Evolutionary conservation across 805 yeast species (phyloP).

Genomic region (Middelhovenomyces tepae): DNA sequence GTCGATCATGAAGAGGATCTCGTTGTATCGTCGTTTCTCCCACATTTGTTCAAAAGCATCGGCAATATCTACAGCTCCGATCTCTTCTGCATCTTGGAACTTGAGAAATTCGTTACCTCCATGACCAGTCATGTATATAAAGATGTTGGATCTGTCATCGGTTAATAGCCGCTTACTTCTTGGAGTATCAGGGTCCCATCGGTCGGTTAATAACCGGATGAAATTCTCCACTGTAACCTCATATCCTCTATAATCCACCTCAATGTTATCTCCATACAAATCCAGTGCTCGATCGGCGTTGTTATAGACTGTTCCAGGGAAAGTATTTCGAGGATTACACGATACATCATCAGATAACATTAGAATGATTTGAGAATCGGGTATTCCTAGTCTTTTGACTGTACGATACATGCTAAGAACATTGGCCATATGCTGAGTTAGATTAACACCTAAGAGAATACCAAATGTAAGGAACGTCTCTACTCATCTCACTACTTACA

Average conservation of each 20-base stretch:
- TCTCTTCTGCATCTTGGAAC: constrained; percentile 97
- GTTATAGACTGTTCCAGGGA: constrained; percentile 93
- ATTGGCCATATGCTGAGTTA: constrained; percentile 76
- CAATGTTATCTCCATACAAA: constrained; percentile 87
- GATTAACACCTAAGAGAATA: background rate
- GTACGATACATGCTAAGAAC: constrained; percentile 90
- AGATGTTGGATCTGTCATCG: constrained; percentile 89
- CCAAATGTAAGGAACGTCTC: background rate
- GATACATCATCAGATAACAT: constrained; percentile 97
- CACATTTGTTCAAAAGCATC: constrained; percentile 97
- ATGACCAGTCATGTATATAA: constrained; percentile 95
- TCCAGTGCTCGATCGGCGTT: constrained; percentile 88
- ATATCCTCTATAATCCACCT: constrained; percentile 94
- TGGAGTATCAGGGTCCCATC: constrained; percentile 94
- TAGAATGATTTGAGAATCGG: constrained; percentile 92
- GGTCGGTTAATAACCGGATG: constrained; percentile 82
- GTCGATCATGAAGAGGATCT: constrained; percentile 94
- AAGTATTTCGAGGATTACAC: constrained; percentile 91
- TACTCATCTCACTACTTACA: constrained; percentile 5
- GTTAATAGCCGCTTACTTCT: constrained; percentile 82
- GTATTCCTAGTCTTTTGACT: constrained; percentile 91
- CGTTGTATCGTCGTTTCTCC: constrained; percentile 90
- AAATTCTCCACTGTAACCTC: constrained; percentile 98
- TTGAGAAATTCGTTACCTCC: constrained; percentile 97
- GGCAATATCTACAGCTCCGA: constrained; percentile 89